Percentiles rank a stretch among this genome's conserved stretches.
phyloP scores from a whole-genome alignment of 441 rosid species.

The Aquilaria agallochum region DNA sequence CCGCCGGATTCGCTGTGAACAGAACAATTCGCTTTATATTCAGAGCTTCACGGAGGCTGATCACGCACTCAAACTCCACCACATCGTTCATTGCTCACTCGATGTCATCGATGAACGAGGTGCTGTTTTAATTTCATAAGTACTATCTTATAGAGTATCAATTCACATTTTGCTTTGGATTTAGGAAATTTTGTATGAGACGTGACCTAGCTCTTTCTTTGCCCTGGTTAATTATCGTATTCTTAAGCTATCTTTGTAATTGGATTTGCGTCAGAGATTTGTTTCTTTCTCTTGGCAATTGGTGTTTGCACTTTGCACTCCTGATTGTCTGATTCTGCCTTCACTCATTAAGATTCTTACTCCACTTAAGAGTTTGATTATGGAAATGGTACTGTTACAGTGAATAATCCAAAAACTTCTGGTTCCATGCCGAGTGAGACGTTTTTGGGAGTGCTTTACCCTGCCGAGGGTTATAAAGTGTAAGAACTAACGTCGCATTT shows the following conservation, averaged over 20 bases:
- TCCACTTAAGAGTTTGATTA: no score
- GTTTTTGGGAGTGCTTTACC: slow-evolving; percentile 86
- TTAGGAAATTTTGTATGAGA: no score
- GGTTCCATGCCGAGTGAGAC: slow-evolving; percentile 79
- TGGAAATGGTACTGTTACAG: slow-evolving; percentile 23
- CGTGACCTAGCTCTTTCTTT: no score
- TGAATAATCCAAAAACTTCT: slow-evolving; percentile 87
- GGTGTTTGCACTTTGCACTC: no score
- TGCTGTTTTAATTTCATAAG: slow-evolving; percentile 4
- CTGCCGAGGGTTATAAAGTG: slow-evolving; percentile 92
- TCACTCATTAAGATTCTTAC: no score
- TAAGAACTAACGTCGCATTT: slow-evolving; percentile 25
- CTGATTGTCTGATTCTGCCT: no score
- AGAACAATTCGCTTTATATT: slow-evolving; percentile 91
- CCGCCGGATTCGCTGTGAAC: neutral
- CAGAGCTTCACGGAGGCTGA: slow-evolving; percentile 95
- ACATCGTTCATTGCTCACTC: slow-evolving; percentile 88
- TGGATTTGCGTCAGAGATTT: no score
- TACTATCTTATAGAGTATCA: no score
- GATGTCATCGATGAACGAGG: slow-evolving; percentile 94
- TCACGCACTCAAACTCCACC: slow-evolving; percentile 88
- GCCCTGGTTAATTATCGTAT: no score
- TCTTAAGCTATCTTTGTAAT: no score
- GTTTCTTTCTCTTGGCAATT: no score
- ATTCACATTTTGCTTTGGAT: no score